Conservation (phyloP, 2,329 filamentous ascomycete species). For the Aspergillus niger region DNA sequence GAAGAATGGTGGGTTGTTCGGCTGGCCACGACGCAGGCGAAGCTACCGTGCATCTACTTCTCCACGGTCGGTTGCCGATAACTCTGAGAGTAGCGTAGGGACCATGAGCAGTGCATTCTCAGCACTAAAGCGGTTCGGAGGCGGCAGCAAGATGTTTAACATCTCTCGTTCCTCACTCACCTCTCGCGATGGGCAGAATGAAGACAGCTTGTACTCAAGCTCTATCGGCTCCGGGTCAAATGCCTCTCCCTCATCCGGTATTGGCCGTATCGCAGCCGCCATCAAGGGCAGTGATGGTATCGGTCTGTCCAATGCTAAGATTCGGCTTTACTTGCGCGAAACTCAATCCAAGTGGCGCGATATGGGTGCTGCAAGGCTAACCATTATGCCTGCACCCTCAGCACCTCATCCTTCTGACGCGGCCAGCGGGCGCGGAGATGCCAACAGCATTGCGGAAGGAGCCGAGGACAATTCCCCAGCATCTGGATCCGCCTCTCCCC, state of each 20-base stretch:
- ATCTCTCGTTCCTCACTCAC: conserved; percentile 75
- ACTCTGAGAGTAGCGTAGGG: conserved; percentile 74
- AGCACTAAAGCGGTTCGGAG: conserved; percentile 73
- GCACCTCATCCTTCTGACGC: conserved; percentile 34
- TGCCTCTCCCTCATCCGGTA: conserved; percentile 57
- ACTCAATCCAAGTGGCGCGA: conserved; percentile 82
- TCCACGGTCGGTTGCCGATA: conserved; percentile 57
- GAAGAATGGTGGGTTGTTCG: conserved; percentile 46
- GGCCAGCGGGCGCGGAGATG: conserved; percentile 51
- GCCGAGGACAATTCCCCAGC: conserved; percentile 30
- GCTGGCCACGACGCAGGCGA: conserved; percentile 54
- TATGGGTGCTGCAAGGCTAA: conserved; percentile 79
- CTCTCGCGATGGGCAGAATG: conserved; percentile 54
- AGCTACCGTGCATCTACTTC: conserved; percentile 62
- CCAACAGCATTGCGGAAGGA: conserved; percentile 25
- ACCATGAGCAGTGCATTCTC: conserved; percentile 78
- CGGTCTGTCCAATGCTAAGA: conserved; percentile 70
- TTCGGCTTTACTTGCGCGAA: conserved; percentile 81
- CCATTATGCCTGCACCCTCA: conserved; percentile 67
- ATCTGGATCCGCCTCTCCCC: conserved; percentile 36
- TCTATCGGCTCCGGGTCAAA: conserved; percentile 49
- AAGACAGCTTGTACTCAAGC: conserved; percentile 61
- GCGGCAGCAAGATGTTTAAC: conserved; percentile 74
- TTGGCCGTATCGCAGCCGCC: conserved; percentile 51
- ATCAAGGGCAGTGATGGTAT: conserved; percentile 63